A percentile compares a stretch with the other conserved stretches of the same genome.
These are phyloP conservation scores for Aegle marmelos DNA, from an alignment of 345 rosid species.

Conservation along the genomic window DNA sequence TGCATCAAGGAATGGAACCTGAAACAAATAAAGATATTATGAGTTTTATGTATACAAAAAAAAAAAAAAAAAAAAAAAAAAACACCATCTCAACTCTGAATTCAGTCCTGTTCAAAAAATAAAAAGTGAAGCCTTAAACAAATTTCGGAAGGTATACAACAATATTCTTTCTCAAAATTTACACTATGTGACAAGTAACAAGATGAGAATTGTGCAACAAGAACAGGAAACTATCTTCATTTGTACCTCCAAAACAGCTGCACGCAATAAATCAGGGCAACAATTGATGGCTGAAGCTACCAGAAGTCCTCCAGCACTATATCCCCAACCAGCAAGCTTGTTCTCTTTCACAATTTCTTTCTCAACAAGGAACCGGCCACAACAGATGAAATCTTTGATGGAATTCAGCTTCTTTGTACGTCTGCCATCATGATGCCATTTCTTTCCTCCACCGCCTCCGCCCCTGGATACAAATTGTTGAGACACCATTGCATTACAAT, in stretches of 20 bases:
- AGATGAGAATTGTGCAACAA: background rate
- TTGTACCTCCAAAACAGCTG: constrained; percentile 76
- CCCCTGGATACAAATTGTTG: constrained; percentile 51
- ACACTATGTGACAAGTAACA: background rate
- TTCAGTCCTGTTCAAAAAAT: background rate
- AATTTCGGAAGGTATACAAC: background rate
- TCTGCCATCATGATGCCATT: constrained; percentile 83
- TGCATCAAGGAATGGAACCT: constrained; percentile 93
- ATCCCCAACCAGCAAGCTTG: constrained; percentile 91
- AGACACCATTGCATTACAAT: constrained; percentile 11
- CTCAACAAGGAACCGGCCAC: constrained; percentile 69
- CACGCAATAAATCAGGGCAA: constrained; percentile 67
- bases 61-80: too few relatives aligned
- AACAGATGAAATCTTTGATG: constrained; percentile 68
- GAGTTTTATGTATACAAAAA: background rate
- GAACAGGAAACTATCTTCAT: background rate
- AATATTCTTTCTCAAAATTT: background rate
- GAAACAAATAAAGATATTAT: constrained; percentile 11
- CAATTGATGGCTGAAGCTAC: constrained; percentile 89
- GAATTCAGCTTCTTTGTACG: constrained; percentile 64
- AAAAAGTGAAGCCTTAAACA: background rate
- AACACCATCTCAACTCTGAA: background rate
- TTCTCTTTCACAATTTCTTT: constrained; percentile 61
- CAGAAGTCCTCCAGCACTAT: constrained; percentile 88
- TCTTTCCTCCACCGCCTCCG: constrained; percentile 84